Evolutionary conservation across 495 filamentous ascomycete genomes (phyloP).

Genomic region (Daldinia caldariorum): DNA sequence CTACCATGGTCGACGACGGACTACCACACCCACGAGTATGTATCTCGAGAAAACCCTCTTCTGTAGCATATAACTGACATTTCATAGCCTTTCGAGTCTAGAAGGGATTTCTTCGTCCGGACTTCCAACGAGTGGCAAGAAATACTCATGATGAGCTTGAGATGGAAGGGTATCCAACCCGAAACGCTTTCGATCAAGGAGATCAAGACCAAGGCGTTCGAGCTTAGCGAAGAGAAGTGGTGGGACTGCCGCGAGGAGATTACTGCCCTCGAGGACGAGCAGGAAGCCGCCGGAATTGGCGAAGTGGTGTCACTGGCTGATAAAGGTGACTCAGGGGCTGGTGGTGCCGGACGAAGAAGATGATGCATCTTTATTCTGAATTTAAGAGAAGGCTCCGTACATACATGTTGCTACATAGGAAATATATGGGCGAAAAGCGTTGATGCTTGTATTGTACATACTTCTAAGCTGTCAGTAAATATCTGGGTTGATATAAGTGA

Average conservation of each 20-base stretch:
- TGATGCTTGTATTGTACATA: neutral
- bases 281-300: constrained; percentile 93
- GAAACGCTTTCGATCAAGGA: constrained; percentile 85
- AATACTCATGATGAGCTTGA: constrained; percentile 73
- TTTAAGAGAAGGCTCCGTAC: neutral
- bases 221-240: constrained; percentile 93
- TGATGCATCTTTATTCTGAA: constrained; percentile 46
- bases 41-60: neutral
- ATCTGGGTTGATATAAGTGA: neutral
- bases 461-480: neutral
- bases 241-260: constrained; percentile 98
- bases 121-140: constrained; percentile 93
- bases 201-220: constrained; percentile 87
- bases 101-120: constrained; percentile 90
- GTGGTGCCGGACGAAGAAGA: constrained; percentile 67
- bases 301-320: constrained; percentile 92
- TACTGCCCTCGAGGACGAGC: constrained; percentile 90
- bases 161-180: constrained; percentile 65
- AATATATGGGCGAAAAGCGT: neutral
- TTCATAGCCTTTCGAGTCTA: constrained; percentile 86
- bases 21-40: constrained; percentile 67
- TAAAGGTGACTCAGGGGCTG: constrained; percentile 62
- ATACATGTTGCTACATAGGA: neutral
- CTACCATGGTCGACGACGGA: constrained; percentile 63
- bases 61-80: constrained; percentile 43